Evolutionary conservation across 2,329 filamentous ascomycete genomes (phyloP).

Genomic region (Arthroderma sp.): DNA sequence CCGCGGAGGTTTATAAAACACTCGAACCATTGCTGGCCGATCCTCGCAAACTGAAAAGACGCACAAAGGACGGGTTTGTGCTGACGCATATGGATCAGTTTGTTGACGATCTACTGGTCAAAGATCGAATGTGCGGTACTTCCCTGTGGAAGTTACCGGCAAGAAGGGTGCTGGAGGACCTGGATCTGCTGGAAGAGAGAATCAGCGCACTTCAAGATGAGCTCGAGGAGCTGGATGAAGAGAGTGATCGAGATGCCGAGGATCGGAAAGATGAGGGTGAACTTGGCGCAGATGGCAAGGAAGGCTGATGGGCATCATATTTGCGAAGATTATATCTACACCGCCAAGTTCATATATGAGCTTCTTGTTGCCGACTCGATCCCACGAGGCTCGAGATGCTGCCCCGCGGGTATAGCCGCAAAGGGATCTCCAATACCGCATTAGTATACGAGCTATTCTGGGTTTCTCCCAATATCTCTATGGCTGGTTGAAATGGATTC

Average conservation of each 20-base stretch:
- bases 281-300: not conserved
- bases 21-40: slow-evolving; percentile 78
- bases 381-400: no score
- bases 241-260: slow-evolving; percentile 16
- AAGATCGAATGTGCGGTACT: slow-evolving; percentile 82
- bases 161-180: slow-evolving; percentile 69
- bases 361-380: no score
- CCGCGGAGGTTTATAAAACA: slow-evolving; percentile 64
- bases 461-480: no score
- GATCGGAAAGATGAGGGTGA: slow-evolving; percentile 13
- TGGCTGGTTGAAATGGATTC: no score
- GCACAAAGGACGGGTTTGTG: slow-evolving; percentile 58
- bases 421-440: no score
- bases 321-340: no score
- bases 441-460: no score
- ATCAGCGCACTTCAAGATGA: slow-evolving; percentile 68
- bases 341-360: no score
- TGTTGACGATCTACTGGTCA: slow-evolving; percentile 77
- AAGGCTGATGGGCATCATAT: no score
- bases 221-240: slow-evolving; percentile 32
- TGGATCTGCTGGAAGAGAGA: slow-evolving; percentile 74
- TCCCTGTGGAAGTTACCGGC: slow-evolving; percentile 84
- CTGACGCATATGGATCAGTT: slow-evolving; percentile 84
- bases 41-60: slow-evolving; percentile 65
- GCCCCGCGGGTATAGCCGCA: no score